Base-by-base conservation (phyloP, 345 rosid genomes). In the Rhodamnia argentea region DNA sequence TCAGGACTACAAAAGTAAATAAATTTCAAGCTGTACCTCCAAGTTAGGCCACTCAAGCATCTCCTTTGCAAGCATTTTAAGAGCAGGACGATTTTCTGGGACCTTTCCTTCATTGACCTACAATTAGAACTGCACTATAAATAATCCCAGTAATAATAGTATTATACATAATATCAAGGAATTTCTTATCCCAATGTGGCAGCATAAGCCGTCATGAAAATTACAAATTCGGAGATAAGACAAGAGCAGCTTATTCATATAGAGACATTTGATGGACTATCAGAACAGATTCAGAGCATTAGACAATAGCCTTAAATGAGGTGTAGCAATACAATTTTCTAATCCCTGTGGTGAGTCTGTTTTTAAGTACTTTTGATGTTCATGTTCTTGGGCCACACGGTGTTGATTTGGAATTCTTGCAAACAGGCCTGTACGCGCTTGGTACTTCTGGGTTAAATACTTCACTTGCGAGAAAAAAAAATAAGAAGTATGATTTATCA, bases 21-120 rank as follows among this genome's bases (percentile, higher is more conserved):
- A 29, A 52, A 81, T 47, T 26, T 60, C 47, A 58, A 54, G 84
- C 32, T 60, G 55, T 93, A 97, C 99, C 98, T 96, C 99, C 87
- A 96, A 86, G 86, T 97, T 97, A 83, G 99, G 99, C 99, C 99
- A 97, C 60, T 91, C 92, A 42, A 58, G 56, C 96, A 97, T 93
- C 90, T 97, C 99, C 90, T 95, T 96, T 37, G 97, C 94, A 83
- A 97, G 91, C 94, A 95, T 90, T 84, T 81, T 91, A 74, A 97
- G 92, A 56, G 99, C 98, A 9, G 87, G 85, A 53, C 95, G 95
- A 88, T 95, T 88, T 91, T 86, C 90, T 51, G 99, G 99, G 58
- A 95, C 88, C 88, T 96, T 96, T 53, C 98, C 99, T 86, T 94
- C 92, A 89, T 95, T 94, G 57, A 95, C 98, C 99, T 96, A 87